Evolutionary conservation across 495 filamentous ascomycete species (phyloP), one percentile per base, ranked within the genome.

Genomic region (Astrocystis sublimbata): DNA sequence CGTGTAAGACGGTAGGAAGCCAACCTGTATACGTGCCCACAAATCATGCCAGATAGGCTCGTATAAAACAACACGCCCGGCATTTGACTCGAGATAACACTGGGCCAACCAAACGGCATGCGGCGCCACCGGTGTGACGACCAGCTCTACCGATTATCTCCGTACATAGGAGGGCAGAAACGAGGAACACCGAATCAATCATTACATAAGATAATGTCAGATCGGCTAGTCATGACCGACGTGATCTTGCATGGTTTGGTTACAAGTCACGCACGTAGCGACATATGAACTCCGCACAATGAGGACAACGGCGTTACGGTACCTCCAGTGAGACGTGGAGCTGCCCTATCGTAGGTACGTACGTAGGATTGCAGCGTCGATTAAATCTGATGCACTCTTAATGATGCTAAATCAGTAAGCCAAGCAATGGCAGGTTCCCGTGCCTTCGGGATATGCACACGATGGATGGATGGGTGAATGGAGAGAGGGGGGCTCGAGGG

Each of bases 1-100:
- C 1, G 26, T 4, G 21, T 28, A 28, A 15, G 23, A 28, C 43
- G 17, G 23, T 3, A 13, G n/a, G 15, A 47, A n/a, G 43, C 28
- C 21, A 8, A 12, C 43, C 23, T 28, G 30, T 49, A 30, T 35
- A 19, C 9, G 6, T 26, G 26, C 3, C 23, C 15, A 31, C 41
- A 24, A 45, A 36, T 58, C 12, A 26, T 58, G 40, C n/a, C 17
- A 58, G 26, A 45, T 45, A 58, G 41, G 46, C 54, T 45, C 41
- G 4, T 38, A 42, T 42, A 28, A 13, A 35, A 21, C 36, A 35
- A 12, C 42, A 58, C 42, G n/a, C n/a, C n/a, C n/a, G n/a, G 42
- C 42, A 38, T 30, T n/a, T n/a, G 8, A 8, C 19, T 3, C 8
- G 28, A 21, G 24, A 35, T 17, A 3, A 33, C 26, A 36, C 17